phyloP scores from a whole-genome alignment of 345 rosid genomes.

The Garcia nutans region DNA sequence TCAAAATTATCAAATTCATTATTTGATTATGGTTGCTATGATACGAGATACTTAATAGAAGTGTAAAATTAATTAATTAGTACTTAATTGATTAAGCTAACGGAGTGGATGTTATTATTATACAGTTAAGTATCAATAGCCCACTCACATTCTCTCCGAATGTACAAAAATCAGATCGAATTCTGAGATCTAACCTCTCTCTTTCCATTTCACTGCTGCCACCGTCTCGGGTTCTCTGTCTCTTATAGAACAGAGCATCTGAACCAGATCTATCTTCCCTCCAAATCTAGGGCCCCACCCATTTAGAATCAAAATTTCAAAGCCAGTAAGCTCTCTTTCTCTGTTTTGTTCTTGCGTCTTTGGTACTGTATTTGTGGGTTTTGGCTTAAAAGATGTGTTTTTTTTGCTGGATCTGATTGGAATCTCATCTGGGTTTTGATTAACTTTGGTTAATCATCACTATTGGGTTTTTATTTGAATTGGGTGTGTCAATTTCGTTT shows the following conservation, averaged over 20 bases:
- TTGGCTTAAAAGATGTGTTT: background rate
- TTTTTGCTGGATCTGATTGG: constrained; percentile 10
- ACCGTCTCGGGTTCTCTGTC: background rate
- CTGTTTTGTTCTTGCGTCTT: background rate
- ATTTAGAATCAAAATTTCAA: background rate
- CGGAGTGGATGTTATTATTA: background rate
- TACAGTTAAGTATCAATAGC: background rate
- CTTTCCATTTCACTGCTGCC: background rate
- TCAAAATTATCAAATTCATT: background rate
- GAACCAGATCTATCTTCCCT: background rate
- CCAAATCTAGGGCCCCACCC: background rate
- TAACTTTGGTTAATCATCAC: background rate
- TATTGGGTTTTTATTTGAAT: background rate
- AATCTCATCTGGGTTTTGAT: constrained; percentile 10
- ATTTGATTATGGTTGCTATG: too few relatives aligned
- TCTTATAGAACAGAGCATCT: background rate
- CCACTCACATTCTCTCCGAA: background rate
- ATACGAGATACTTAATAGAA: too few relatives aligned
- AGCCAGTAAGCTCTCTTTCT: constrained; percentile 4
- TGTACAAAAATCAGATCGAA: background rate
- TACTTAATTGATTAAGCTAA: too few relatives aligned
- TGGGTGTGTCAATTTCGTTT: background rate
- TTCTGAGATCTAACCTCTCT: background rate
- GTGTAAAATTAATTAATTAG: too few relatives aligned
- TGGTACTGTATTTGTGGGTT: background rate